phyloP scores from a whole-genome alignment of 768 basidiomycete genomes.

The Amanita polypyramis region DNA sequence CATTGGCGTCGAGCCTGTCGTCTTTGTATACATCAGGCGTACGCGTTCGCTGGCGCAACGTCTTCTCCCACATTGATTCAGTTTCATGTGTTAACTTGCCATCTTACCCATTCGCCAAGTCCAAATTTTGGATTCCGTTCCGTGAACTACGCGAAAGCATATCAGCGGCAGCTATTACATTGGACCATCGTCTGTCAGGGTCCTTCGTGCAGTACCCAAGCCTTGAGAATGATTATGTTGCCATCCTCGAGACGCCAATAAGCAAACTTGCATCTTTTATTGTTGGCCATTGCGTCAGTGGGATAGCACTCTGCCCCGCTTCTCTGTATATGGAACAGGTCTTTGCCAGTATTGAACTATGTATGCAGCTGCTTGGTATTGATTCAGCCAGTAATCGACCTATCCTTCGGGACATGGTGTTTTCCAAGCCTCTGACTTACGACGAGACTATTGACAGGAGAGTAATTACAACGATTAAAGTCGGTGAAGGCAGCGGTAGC shows the following conservation, averaged over 20 bases:
- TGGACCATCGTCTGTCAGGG: slow-evolving; percentile 26
- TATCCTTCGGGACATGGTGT: slow-evolving; percentile 33
- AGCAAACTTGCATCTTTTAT: slow-evolving; percentile 32
- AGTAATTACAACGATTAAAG: slow-evolving; percentile 19
- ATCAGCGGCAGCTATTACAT: slow-evolving; percentile 2
- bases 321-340: slow-evolving; percentile 55
- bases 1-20: slow-evolving; percentile 35
- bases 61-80: slow-evolving; percentile 35
- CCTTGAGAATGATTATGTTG: slow-evolving; percentile 21
- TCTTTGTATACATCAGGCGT: slow-evolving; percentile 34
- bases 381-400: slow-evolving; percentile 21
- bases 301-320: slow-evolving; percentile 49
- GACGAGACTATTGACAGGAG: slow-evolving; percentile 22
- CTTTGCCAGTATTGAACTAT: slow-evolving; percentile 31
- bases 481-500: not conserved
- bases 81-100: slow-evolving; percentile 43
- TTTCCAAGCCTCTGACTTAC: slow-evolving; percentile 46
- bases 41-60: slow-evolving; percentile 41
- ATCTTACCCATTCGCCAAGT: slow-evolving; percentile 48
- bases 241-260: slow-evolving; percentile 47
- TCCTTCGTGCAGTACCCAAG: slow-evolving; percentile 34
- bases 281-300: slow-evolving; percentile 47
- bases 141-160: slow-evolving; percentile 15
- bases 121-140: slow-evolving; percentile 48
- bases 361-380: slow-evolving; percentile 20